phyloP scores from a whole-genome alignment of 2,329 filamentous ascomycete species.

The Epichloe uncinata region DNA sequence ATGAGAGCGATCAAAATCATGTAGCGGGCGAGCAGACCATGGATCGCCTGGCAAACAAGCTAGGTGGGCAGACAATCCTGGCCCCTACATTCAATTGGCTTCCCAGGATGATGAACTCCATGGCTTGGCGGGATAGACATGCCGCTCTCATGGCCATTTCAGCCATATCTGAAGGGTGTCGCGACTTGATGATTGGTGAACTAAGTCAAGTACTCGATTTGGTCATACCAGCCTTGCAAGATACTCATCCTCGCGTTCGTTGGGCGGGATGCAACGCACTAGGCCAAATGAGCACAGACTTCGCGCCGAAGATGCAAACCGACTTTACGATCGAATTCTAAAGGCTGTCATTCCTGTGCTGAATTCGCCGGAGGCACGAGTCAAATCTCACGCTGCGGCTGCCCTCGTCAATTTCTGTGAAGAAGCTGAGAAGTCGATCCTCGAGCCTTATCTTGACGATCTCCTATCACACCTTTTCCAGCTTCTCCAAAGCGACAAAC shows the following conservation, averaged over 20 bases:
- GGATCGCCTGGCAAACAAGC: slow-evolving; percentile 93
- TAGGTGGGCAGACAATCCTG: slow-evolving; percentile 85
- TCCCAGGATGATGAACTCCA: slow-evolving; percentile 92
- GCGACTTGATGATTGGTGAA: slow-evolving; percentile 90
- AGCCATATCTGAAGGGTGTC: slow-evolving; percentile 93
- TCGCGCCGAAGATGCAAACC: slow-evolving; percentile 93
- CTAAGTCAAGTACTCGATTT: slow-evolving; percentile 87
- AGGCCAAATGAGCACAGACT: slow-evolving; percentile 99
- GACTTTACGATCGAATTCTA: slow-evolving; percentile 78
- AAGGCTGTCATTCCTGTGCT: slow-evolving; percentile 88
- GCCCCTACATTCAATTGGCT: slow-evolving; percentile 95
- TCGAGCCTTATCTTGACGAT: slow-evolving; percentile 87
- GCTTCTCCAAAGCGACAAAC: slow-evolving; percentile 80
- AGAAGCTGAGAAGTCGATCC: slow-evolving; percentile 80
- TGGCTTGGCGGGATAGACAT: slow-evolving; percentile 88
- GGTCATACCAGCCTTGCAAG: slow-evolving; percentile 81
- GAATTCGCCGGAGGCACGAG: slow-evolving; percentile 76
- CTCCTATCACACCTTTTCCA: slow-evolving; percentile 75
- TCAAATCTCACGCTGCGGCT: slow-evolving; percentile 95
- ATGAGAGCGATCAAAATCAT: slow-evolving; percentile 94
- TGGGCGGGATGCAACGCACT: slow-evolving; percentile 97
- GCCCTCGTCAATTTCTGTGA: slow-evolving; percentile 98
- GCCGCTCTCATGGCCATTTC: slow-evolving; percentile 98
- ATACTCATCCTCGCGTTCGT: slow-evolving; percentile 83
- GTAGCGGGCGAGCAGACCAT: slow-evolving; percentile 97